Evolutionary conservation across 2,329 filamentous ascomycete genomes (phyloP), one percentile per base, ranked within the genome.

Genomic region (Alternaria dauci): DNA sequence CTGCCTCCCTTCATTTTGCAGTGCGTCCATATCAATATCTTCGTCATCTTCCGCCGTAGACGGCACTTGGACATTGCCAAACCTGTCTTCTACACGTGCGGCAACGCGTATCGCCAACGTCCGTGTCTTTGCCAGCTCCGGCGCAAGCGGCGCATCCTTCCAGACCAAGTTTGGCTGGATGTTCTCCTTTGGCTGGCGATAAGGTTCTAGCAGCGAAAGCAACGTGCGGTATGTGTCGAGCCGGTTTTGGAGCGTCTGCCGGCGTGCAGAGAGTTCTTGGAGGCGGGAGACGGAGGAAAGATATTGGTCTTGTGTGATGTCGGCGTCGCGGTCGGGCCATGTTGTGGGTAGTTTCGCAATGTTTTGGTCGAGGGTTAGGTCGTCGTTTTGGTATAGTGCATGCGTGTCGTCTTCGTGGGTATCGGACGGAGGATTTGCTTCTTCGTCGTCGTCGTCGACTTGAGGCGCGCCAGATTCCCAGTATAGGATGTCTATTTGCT

Each of bases 401-500:
- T 74, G 78, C 8, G 51, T 52, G 36, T 81, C 80, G 20, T 81
- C 80, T 39, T 83, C 81, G 14, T 56, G 53, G 5, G 78, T 79
- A 14, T 80, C 78, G 6, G 60, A 48, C 18, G 77, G 77, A 4
- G 68, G 66, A 0, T 66, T 41, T 4, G 57, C 60, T 16, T 72
- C 71, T n/a, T 34, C 52, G 8, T 69, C 69, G 5, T 69, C 69
- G 5, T 65, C 59, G 26, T 69, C 67, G n/a, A 63, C 20, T 8
- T 65, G 78, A 23, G 77, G 78, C 14, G 75, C 81, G 6, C 80
- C 83, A 1, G 80, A 79, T 42, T 81, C 79, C 76, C 84, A 84
- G 75, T 92, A 92, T 44, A 91, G 79, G 48, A 79, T 78, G 76
- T 91, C 88, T 42, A 93, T 87, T 79, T 93, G 90, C 80, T 91